Evolutionary conservation across 1,284 basidiomycete genomes (phyloP).

Genomic region (Fistulina hepatica): DNA sequence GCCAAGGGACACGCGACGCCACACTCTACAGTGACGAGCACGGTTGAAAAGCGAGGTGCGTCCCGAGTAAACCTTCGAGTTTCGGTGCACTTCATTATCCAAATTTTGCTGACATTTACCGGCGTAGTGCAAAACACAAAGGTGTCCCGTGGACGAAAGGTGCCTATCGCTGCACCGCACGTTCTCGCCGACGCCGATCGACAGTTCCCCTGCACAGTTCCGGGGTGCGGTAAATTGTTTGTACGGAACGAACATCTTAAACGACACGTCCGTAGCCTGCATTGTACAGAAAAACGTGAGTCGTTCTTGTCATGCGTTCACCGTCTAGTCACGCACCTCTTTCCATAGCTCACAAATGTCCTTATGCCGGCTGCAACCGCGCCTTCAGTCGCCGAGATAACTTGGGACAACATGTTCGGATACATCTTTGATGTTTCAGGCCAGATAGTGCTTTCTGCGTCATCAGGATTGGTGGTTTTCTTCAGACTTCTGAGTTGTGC

Average conservation of each 20-base stretch:
- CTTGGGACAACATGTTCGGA: conserved; percentile 64
- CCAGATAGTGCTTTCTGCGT: too few relatives aligned
- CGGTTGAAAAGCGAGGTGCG: too few relatives aligned
- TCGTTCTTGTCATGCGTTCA: conserved; percentile 13
- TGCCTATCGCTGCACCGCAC: background rate
- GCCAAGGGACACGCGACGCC: too few relatives aligned
- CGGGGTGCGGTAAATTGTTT: conserved; percentile 69
- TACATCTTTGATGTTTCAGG: too few relatives aligned
- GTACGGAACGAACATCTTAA: conserved; percentile 69
- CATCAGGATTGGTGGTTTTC: too few relatives aligned
- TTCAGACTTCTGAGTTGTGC: too few relatives aligned
- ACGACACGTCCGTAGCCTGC: conserved; percentile 64
- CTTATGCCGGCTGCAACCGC: conserved; percentile 57
- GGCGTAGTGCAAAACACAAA: too few relatives aligned
- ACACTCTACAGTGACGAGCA: too few relatives aligned
- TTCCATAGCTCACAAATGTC: conserved; percentile 55
- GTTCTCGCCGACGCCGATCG: conserved; percentile 21
- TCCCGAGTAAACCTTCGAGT: too few relatives aligned
- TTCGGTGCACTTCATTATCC: too few relatives aligned
- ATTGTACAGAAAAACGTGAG: conserved; percentile 71
- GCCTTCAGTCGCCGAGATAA: conserved; percentile 76
- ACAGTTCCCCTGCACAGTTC: conserved; percentile 56
- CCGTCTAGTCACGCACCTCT: conserved; percentile 5
- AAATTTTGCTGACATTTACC: too few relatives aligned
- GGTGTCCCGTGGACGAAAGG: background rate